These are phyloP conservation scores for Ilyonectria destructans DNA, from an alignment of 2,329 filamentous ascomycete genomes.

Conservation along the genomic window DNA sequence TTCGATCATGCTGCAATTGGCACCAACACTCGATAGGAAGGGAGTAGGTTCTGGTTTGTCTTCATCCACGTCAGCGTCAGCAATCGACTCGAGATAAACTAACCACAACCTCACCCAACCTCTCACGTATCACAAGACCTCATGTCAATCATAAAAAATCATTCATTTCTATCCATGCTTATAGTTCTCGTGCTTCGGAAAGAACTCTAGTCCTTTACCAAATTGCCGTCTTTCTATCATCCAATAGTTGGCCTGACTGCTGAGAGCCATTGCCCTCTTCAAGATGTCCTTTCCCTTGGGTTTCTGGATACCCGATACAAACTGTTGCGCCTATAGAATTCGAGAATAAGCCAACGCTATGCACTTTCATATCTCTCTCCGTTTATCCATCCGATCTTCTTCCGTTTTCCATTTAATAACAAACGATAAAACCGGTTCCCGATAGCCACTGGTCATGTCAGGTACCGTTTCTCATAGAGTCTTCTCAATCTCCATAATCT, in stretches of 20 bases:
- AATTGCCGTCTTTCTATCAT: constrained; percentile 22
- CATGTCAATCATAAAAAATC: background rate
- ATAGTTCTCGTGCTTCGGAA: constrained; percentile 14
- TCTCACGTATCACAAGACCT: background rate
- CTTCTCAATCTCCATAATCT: constrained; percentile 78
- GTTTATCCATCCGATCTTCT: constrained; percentile 17
- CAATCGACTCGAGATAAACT: background rate
- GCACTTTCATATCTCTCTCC: constrained; percentile 24
- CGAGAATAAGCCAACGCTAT: constrained; percentile 30
- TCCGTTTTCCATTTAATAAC: background rate
- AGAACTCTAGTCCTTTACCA: constrained; percentile 8
- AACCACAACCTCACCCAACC: background rate
- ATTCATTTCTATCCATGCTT: constrained; percentile 23
- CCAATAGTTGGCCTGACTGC: constrained; percentile 8
- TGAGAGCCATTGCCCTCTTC: constrained; percentile 16
- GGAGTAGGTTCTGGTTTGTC: too few species aligned
- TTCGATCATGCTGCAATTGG: too few species aligned
- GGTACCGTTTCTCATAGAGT: constrained; percentile 55
- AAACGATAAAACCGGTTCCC: background rate
- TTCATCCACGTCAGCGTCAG: background rate
- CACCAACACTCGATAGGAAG: too few species aligned
- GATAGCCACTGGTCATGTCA: background rate
- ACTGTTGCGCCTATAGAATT: constrained; percentile 21
- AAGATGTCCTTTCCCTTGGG: constrained; percentile 19
- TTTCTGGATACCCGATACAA: constrained; percentile 26